phyloP scores from a whole-genome alignment of 495 filamentous ascomycete species.

The Penicillium atrosanguineum region DNA sequence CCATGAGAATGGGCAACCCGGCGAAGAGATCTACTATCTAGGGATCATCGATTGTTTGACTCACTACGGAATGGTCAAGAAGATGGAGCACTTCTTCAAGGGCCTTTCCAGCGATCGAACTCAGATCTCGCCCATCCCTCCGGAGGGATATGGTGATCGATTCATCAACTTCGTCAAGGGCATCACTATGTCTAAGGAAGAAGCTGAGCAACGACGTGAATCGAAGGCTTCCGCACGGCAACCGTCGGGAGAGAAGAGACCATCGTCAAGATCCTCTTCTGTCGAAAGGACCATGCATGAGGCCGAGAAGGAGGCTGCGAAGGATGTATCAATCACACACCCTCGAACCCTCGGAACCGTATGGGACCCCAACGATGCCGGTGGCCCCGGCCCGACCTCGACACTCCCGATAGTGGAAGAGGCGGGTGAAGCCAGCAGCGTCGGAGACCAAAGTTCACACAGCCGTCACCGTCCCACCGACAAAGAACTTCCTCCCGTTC shows the following conservation, averaged over 20 bases:
- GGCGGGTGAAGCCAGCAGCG: constrained; percentile 75
- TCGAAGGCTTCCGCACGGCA: constrained; percentile 26
- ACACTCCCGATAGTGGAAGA: constrained; percentile 93
- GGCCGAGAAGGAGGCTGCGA: constrained; percentile 50
- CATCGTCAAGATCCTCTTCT: constrained; percentile 38
- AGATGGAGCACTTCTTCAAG: constrained; percentile 90
- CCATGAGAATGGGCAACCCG: constrained; percentile 80
- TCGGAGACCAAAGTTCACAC: constrained; percentile 51
- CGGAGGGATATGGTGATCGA: constrained; percentile 86
- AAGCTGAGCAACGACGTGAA: constrained; percentile 64
- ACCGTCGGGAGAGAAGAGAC: constrained; percentile 27
- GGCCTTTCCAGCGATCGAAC: constrained; percentile 75
- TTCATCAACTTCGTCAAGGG: constrained; percentile 91
- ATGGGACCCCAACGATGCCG: constrained; percentile 53
- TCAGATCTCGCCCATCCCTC: constrained; percentile 92
- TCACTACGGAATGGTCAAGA: constrained; percentile 87
- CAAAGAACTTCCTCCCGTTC: constrained; percentile 56
- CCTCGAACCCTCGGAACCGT: constrained; percentile 51
- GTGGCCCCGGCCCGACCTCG: constrained; percentile 53
- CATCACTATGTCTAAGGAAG: constrained; percentile 85
- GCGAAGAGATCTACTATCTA: constrained; percentile 94
- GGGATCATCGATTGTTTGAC: constrained; percentile 98
- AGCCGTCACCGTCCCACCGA: constrained; percentile 39
- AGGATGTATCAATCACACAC: constrained; percentile 55
- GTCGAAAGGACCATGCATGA: constrained; percentile 47